Conservation (phyloP, 164 flowering plant species). For the Protea cynaroides region DNA sequence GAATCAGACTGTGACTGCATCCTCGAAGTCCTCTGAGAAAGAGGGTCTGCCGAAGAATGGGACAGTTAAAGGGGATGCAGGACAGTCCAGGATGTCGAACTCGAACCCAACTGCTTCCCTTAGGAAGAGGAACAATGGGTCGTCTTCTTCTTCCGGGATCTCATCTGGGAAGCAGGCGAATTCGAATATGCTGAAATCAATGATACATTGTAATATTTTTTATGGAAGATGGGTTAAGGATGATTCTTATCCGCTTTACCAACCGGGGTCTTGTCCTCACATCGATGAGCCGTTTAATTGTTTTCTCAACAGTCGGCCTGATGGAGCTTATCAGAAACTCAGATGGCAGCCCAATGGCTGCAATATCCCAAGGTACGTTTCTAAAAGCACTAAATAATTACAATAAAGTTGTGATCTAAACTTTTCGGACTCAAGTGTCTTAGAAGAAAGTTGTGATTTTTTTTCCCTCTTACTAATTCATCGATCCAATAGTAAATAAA, state of each 20-base stretch:
- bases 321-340: slow-evolving; percentile 43
- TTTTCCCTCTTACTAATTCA: background rate
- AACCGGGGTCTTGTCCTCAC: slow-evolving; percentile 71
- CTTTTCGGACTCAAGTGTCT: background rate
- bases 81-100: slow-evolving; percentile 8
- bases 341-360: slow-evolving; percentile 92
- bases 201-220: slow-evolving; percentile 64
- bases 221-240: slow-evolving; percentile 88
- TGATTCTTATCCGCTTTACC: slow-evolving; percentile 76
- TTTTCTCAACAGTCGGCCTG: slow-evolving; percentile 74
- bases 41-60: background rate
- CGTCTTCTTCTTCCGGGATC: background rate
- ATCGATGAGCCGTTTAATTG: slow-evolving; percentile 86
- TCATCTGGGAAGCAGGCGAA: slow-evolving; percentile 18
- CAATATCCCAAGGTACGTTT: slow-evolving; percentile 64
- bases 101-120: slow-evolving; percentile 41
- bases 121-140: slow-evolving; percentile 26
- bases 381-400: background rate
- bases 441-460: background rate
- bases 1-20: background rate
- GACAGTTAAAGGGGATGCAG: slow-evolving; percentile 10
- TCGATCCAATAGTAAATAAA: background rate
- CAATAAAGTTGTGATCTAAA: background rate
- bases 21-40: background rate
- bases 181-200: slow-evolving; percentile 23